Conservation (phyloP, 805 yeast species). For the Kodamaea sagamina region DNA sequence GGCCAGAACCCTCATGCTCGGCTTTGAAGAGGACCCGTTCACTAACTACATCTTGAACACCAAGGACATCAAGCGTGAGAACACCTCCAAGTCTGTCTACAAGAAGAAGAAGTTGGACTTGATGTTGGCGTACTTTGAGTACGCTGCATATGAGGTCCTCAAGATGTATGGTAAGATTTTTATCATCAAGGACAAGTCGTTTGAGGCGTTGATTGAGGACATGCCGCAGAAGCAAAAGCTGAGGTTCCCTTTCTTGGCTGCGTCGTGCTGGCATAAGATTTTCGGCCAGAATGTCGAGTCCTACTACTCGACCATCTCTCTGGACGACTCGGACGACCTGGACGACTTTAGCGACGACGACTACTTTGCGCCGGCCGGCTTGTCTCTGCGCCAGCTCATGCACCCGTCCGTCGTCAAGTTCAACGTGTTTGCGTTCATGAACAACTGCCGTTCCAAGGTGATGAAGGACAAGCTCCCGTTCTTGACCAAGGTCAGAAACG, state of each 20-base stretch:
- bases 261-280: slow-evolving; percentile 46
- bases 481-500: slow-evolving; percentile 45
- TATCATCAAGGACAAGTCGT: slow-evolving; percentile 50
- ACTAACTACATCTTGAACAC: slow-evolving; percentile 51
- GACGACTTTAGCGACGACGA: slow-evolving; percentile 25
- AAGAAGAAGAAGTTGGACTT: slow-evolving; percentile 42
- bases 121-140: slow-evolving; percentile 54
- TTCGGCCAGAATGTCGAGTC: slow-evolving; percentile 19
- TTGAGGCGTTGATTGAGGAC: slow-evolving; percentile 36
- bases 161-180: slow-evolving; percentile 52
- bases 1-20: slow-evolving; percentile 53
- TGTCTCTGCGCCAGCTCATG: slow-evolving; percentile 25
- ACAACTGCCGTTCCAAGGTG: slow-evolving; percentile 52
- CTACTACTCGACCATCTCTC: slow-evolving; percentile 11
- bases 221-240: slow-evolving; percentile 26
- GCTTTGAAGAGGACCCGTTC: slow-evolving; percentile 58
- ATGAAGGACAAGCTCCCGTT: slow-evolving; percentile 52
- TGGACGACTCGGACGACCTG: slow-evolving; percentile 19
- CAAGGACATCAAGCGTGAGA: slow-evolving; percentile 24
- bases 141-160: slow-evolving; percentile 52
- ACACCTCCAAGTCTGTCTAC: slow-evolving; percentile 28
- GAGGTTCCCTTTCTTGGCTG: slow-evolving; percentile 51
- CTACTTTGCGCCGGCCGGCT: slow-evolving; percentile 22
- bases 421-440: slow-evolving; percentile 36
- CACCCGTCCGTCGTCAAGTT: slow-evolving; percentile 39